phyloP scores from a whole-genome alignment of 306 rosid species.

The Begonia peltatifolia region DNA sequence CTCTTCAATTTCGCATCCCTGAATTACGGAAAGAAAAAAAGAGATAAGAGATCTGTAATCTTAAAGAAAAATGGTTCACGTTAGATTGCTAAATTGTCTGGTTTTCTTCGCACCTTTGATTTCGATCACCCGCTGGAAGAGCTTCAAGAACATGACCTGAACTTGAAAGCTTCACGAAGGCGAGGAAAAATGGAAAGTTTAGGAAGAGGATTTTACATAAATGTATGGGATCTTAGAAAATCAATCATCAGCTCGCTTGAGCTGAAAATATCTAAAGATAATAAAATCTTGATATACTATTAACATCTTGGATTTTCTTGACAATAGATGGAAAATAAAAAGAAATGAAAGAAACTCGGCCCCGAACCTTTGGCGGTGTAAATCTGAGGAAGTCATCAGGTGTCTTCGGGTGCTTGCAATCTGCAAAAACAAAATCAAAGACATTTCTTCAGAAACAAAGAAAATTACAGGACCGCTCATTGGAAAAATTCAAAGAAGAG shows the following conservation, averaged over 20 bases:
- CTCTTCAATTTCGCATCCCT: constrained; percentile 67
- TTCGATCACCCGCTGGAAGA: constrained; percentile 35
- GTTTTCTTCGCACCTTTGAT: constrained; percentile 43
- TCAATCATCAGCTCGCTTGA: neutral
- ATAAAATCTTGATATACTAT: constrained; percentile 13
- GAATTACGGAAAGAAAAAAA: constrained; percentile 5
- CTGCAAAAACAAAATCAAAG: constrained; percentile 25
- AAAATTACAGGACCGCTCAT: neutral
- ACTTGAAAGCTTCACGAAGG: constrained; percentile 34
- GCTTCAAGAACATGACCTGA: constrained; percentile 30
- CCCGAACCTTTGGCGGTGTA: constrained; percentile 64
- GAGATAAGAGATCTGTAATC: neutral
- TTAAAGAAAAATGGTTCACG: constrained; percentile 1
- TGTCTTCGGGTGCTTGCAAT: constrained; percentile 80
- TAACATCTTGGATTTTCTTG: constrained; percentile 4
- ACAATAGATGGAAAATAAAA: constrained; percentile 4
- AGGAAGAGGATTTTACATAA: neutral
- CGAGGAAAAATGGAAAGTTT: neutral
- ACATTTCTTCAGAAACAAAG: constrained; percentile 2
- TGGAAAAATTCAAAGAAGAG: neutral
- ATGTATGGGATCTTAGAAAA: neutral
- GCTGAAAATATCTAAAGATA: neutral
- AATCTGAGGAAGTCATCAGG: constrained; percentile 66
- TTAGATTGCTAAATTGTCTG: neutral
- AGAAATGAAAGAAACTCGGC: constrained; percentile 1